Evolutionary conservation across 2,329 filamentous ascomycete genomes (phyloP), one percentile per base, ranked within the genome.

Genomic region (Alternaria burnsii): DNA sequence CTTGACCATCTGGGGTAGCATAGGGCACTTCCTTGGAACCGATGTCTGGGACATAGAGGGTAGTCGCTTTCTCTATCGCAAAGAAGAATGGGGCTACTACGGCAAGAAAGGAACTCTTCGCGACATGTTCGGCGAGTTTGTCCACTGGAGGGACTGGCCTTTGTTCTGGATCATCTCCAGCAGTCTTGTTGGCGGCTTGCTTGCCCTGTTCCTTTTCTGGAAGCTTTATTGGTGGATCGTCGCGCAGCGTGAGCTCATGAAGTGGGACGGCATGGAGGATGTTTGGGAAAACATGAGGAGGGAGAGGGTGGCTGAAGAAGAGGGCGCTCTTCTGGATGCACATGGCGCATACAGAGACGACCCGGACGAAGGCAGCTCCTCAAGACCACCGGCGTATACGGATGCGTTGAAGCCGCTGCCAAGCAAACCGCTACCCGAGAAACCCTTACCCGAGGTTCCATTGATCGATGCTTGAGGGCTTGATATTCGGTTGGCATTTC

Each of bases 341-440:
- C 47, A 58, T 32, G 66, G 59, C 2, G 64, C 54, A 41, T 76
- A 76, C 43, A 59, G 65, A n/a, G 71, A 75, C 34, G 67, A 70
- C 5, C 70, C 67, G n/a, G 71, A 66, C 0, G 68, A 68, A 11
- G 64, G 60, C 4, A 56, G 52, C 20, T 59, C 57, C 11, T 56
- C 57, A 18, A 54, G 34, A 44, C 46, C 57, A 24, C 57, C 57
- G 5, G 57, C 44, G 3, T 59, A 59, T 20, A 47, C 44, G n/a
- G 58, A 57, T 20, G 58, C 53, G 22, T 52, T 66, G 59, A 71
- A 71, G 52, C 71, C 71, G 3, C 34, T 71, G 22, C 71, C 72
- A n/a, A 72, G 64, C 38, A 75, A 76, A 64, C 74, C 74, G 11
- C 55, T 78, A 14, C 75, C 75, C 0, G 75, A 78, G 58, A 78